Evolutionary conservation across 2,329 filamentous ascomycete genomes (phyloP).

Genomic region (Microsporum ferrugineum): DNA sequence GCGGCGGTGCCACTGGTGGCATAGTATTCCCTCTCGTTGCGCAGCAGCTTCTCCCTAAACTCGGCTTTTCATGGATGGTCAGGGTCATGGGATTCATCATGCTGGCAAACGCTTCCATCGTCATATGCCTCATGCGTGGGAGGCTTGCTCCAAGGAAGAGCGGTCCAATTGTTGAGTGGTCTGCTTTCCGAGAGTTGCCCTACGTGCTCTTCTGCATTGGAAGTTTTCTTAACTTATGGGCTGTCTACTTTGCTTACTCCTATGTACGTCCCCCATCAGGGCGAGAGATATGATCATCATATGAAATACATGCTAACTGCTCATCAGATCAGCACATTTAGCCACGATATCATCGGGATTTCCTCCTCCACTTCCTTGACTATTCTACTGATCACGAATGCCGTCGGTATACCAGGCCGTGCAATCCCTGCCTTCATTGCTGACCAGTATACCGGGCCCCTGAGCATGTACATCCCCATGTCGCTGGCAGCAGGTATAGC

Average conservation of each 20-base stretch:
- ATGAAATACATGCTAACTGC: neutral
- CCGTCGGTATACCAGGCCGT: conserved; percentile 47
- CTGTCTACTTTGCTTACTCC: conserved; percentile 44
- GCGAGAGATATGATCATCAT: neutral
- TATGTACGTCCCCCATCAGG: conserved; percentile 21
- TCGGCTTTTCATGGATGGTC: conserved; percentile 56
- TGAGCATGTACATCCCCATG: conserved; percentile 50
- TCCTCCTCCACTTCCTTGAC: conserved; percentile 42
- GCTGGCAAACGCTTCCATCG: conserved; percentile 33
- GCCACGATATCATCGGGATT: conserved; percentile 30
- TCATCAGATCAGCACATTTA: conserved; percentile 29
- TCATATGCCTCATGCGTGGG: conserved; percentile 36
- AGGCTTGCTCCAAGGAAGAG: conserved; percentile 39
- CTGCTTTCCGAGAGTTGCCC: conserved; percentile 40
- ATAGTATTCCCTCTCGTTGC: conserved; percentile 51
- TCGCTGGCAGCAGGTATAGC: conserved; percentile 33
- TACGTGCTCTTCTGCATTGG: conserved; percentile 36
- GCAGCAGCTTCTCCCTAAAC: conserved; percentile 44
- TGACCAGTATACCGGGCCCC: conserved; percentile 45
- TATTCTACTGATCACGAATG: conserved; percentile 55
- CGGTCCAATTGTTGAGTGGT: conserved; percentile 41
- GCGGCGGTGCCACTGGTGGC: conserved; percentile 51
- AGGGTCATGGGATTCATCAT: conserved; percentile 51
- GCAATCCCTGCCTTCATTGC: conserved; percentile 48
- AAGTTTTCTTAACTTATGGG: conserved; percentile 40